These are phyloP conservation scores for Alternaria consortialis DNA, from an alignment of 2,329 filamentous ascomycete genomes.

Conservation along the genomic window DNA sequence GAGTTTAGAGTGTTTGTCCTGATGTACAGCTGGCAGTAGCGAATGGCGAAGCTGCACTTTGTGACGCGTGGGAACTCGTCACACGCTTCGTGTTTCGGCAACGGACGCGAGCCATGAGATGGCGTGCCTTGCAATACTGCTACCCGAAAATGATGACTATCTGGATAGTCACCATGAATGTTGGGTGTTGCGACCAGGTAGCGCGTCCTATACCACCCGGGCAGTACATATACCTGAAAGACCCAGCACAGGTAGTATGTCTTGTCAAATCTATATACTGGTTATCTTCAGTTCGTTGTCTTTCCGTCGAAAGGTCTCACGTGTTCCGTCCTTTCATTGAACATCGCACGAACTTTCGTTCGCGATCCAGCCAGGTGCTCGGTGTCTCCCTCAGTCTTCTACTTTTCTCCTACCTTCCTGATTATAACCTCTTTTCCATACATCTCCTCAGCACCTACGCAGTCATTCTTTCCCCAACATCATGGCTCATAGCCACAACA, in stretches of 20 bases:
- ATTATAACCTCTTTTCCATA: neutral
- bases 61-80: neutral
- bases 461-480: neutral
- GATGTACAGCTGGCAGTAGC: neutral
- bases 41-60: neutral
- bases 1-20: neutral
- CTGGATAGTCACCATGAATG: neutral
- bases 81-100: neutral
- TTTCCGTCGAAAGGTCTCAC: neutral
- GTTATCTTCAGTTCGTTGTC: neutral
- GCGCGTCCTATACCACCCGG: neutral
- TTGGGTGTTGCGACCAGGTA: neutral
- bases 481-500: conserved; percentile 28
- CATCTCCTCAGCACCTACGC: neutral
- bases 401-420: neutral
- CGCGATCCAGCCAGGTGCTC: neutral
- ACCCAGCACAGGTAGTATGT: neutral
- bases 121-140: neutral
- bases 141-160: neutral
- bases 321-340: neutral
- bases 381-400: neutral
- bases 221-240: neutral
- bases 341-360: conserved; percentile 1
- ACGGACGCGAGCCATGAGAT: neutral
- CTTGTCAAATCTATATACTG: neutral